Base-by-base conservation (phyloP, 23 red algal species). In the Gracilaria vermiculophylla region DNA sequence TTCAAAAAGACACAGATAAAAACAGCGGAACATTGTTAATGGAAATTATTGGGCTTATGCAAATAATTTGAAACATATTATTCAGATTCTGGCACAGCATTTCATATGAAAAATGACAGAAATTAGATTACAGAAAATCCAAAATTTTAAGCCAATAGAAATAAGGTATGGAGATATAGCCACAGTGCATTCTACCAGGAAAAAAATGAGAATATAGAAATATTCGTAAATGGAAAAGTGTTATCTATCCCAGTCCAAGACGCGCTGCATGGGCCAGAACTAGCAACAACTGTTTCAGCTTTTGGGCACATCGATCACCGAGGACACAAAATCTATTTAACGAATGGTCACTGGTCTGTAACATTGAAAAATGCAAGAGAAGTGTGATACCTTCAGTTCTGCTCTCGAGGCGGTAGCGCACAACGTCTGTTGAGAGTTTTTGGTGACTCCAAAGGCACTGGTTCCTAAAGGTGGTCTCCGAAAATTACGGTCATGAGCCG, bases 1-100 rank as follows among this genome's bases (percentile, higher is more conserved):
- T 6, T 62, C 10, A 21, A 6, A 14, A 62, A 14, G 23, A 62
- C 19, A n/a, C 10, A 17, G 17, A 39, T 29, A 66, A 39, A 12
- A 5, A 37, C 36, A 13, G 10, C 3, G 10, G 7, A 66, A 66
- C 25, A 12, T 34, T n/a, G 33, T 34, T 66, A 34, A 66, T 66
- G 61, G 61, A 15, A 3, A 29, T 6, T 37, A 2, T 3, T 15
- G 17, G 36, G 2, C 4, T 14, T n/a, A 66, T 7, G 17, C 9
- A 39, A 37, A 39, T 2, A 36, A 35, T 66, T 29, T 39, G 61
- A 29, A 37, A 36, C 29, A 5, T 65, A 57, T 10, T 62, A 58
- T 21, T 45, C 69, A 2, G 31, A 83, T 57, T 83, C 55, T 16
- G 79, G 57, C n/a, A 57, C 79, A 45, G 35, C 49, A 21, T 65